Base-by-base conservation (phyloP, 352 stramenopile species). In the Blastocystis hominis region DNA sequence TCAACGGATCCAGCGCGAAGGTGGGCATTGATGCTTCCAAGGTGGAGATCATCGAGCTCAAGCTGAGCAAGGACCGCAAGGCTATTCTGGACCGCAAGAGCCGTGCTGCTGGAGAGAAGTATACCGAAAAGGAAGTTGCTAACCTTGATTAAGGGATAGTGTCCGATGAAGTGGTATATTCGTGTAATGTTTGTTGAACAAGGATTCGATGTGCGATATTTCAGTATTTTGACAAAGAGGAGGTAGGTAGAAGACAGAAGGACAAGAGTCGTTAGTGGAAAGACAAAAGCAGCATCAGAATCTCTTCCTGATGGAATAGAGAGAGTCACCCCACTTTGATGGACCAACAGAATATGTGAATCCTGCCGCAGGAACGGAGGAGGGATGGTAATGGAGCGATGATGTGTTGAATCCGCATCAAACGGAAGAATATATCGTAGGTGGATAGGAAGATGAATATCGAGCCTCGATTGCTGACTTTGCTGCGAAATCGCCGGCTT, bases 31-130 rank as follows among this genome's bases (percentile, higher is more conserved):
- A 98, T 90, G 93, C 96, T 56, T 98, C 95, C 68, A 98, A 98
- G 91, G 93, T 98, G 75, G 92, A 97, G 72, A 99, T 99, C 92
- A 98, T 96, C 89, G 98, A 99, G 92, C 92, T 99, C 88, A 98
- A 99, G 94, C 94, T 99, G 86, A 95, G 99, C 93, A 99, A 98
- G 94, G 95, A 98, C 91, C 95, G 97, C 90, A 98, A 98, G 92
- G 96, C 95, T 88, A 96, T 98, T 89, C 91, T 99, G 70, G 96
- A 98, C 91, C 94, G 96, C 92, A 99, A 99, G 93, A 96, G 10
- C 64, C 34, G 24, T 61, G 15, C 97, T 90, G 68, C 68, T 61
- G 46, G 38, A 42, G 55, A 24, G 17, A 78, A 78, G 68, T 78
- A 78, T 46, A 94, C 93, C 30, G 68, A 78, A 46, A 78, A 78